Evolutionary conservation across 140 eudicot species (phyloP), one percentile per base, ranked within the genome.

Genomic region (Stevia rebaudiana): DNA sequence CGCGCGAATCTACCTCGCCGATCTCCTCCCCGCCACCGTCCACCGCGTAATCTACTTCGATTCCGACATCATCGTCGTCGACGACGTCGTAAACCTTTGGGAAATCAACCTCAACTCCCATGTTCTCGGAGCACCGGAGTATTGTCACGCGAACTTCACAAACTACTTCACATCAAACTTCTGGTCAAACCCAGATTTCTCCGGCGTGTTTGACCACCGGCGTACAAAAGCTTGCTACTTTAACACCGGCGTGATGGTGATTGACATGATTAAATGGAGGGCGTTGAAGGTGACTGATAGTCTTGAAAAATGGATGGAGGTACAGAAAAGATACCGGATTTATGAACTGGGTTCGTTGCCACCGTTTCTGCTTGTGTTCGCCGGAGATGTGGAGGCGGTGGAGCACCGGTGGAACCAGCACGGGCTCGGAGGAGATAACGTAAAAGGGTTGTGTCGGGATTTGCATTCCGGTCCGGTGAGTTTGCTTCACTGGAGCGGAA

Each of bases 331-430:
- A n/a, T 71, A 79, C 40, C 74, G 97, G 19, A 89, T 89, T 3
- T 88, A 88, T 17, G 90, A 88, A 24, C 60, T 88, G 64, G 96
- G 96, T 0, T 88, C 96, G 8, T 47, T 88, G 67, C 96, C 96
- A 11, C 96, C 96, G 43, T 88, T 85, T 54, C 60, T 88, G 41
- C 75, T 88, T 2, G 88, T 88, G n/a, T 85, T 88, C 51, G 96
- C 85, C 23, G 96, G 96, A 15, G 79, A 82, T 15, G 96, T 88
- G 0, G 78, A 76, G 37, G 69, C 70, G 52, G 96, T 88, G 12
- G 96, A 80, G 69, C 96, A 88, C 66, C 71, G 95, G 64, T 88
- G 96, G 96, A 88, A 88, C 41, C 96, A 88, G 10, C 96, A 88
- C 31, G 96, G 96, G 3, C 79, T 88, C 15, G 96, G 96, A 5